Conservation (phyloP, 2,329 filamentous ascomycete genomes). For the Parafenestella ontariensis region DNA sequence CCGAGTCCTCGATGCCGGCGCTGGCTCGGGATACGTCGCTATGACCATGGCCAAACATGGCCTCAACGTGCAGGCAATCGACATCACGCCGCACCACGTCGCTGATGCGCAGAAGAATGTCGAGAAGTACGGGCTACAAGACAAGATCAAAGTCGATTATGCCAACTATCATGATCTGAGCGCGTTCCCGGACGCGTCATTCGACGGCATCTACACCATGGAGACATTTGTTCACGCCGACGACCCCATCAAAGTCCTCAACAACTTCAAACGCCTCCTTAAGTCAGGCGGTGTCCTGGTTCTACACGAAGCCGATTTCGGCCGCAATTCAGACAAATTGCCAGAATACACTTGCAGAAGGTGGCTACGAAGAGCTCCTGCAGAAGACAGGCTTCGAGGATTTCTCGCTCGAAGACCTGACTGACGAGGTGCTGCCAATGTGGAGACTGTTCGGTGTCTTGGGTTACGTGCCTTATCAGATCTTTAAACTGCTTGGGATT, state of each 20-base stretch:
- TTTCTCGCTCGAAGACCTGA: constrained; percentile 54
- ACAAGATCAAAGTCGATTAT: constrained; percentile 49
- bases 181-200: constrained; percentile 44
- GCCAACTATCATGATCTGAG: constrained; percentile 63
- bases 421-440: constrained; percentile 59
- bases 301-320: constrained; percentile 49
- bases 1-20: constrained; percentile 61
- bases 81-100: constrained; percentile 59
- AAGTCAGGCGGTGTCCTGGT: constrained; percentile 57
- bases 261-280: constrained; percentile 57
- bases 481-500: constrained; percentile 54
- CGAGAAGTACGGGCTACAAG: constrained; percentile 38
- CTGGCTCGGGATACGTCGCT: constrained; percentile 60
- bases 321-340: constrained; percentile 20
- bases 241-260: constrained; percentile 53
- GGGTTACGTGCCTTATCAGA: constrained; percentile 56
- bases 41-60: constrained; percentile 53
- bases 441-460: constrained; percentile 57
- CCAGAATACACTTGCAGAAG: constrained; percentile 41
- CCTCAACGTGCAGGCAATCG: constrained; percentile 55
- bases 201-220: constrained; percentile 64
- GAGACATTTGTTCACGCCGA: constrained; percentile 64
- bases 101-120: constrained; percentile 51
- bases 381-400: constrained; percentile 46
- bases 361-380: constrained; percentile 50